Base-by-base conservation (phyloP, 2,329 filamentous ascomycete species). In the Byssoonygena ceratinophila region DNA sequence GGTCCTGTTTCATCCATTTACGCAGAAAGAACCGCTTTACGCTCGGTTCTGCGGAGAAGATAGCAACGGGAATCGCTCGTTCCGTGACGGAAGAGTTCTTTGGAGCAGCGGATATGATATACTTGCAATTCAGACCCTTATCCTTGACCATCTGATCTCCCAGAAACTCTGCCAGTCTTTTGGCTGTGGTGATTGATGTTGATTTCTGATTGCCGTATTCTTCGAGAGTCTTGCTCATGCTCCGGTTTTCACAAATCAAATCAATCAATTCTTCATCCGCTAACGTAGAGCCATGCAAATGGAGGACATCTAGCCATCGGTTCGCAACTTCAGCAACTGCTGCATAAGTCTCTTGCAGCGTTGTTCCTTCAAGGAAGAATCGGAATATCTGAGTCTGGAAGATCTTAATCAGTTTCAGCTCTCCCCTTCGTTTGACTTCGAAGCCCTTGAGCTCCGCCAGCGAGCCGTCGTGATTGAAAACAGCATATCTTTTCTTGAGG, bases 351-450 rank as follows among this genome's bases (percentile, higher is more conserved):
- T 97, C 90, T 2, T 83, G 75, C 43, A 98, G 76, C 0, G 89
- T 94, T 3, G 80, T 79, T 5, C 92, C 92, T 64, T 98, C 91
- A 4, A 98, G 74, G 72, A 98, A 98, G 71, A 98, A 97, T 66
- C 95, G 96, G 83, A 98, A 98, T 59, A 98, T 95, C 64, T 98
- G 92, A 55, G 92, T 88, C 68, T 98, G 92, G 68, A 98, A 98
- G 65, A 97, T 98, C 71, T 98, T 98, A 79, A 98, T 98, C 60
- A 98, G 83, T 73, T 98, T 98, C 60, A 98, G 74, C 72, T 98
- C 92, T 75, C 92, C 92, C 79, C 92, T 81, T 66, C 92, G 84
- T 75, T 98, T 98, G 59, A 98, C 83, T 64, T 98, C 92, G 64
- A 98, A 98, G 4, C 92, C 92, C 65, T 98, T 98, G 64, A 98